These are phyloP conservation scores for Penicillium cataractarum DNA, from an alignment of 495 filamentous ascomycete species.

Conservation along the genomic window DNA sequence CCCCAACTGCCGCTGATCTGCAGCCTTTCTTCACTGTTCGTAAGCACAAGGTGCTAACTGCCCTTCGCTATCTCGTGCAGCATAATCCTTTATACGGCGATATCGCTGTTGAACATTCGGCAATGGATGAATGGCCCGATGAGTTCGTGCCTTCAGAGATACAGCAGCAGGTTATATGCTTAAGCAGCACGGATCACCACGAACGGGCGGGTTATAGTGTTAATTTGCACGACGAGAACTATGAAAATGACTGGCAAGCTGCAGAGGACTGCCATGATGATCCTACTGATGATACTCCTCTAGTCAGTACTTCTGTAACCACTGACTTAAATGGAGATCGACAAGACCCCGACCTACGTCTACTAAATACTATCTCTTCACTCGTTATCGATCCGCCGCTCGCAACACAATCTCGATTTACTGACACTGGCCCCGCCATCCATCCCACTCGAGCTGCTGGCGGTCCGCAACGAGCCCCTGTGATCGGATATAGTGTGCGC, in stretches of 20 bases:
- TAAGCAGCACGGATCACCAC: background rate
- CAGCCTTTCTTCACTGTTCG: conserved; percentile 11
- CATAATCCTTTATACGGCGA: conserved; percentile 16
- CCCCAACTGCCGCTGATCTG: conserved; percentile 1
- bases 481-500: conserved; percentile 11
- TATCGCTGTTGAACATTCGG: background rate
- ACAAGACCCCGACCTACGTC: conserved; percentile 15
- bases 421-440: background rate
- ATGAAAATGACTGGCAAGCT: conserved; percentile 14
- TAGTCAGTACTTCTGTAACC: conserved; percentile 12
- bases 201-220: conserved; percentile 15
- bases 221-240: conserved; percentile 1
- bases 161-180: background rate
- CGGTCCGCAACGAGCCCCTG: background rate
- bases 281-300: background rate
- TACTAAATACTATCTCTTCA: conserved; percentile 8
- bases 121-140: background rate
- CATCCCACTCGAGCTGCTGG: background rate
- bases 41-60: conserved; percentile 12
- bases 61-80: conserved; percentile 15
- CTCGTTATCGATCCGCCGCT: background rate
- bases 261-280: background rate
- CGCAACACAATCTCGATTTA: background rate
- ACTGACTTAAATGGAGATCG: conserved; percentile 23
- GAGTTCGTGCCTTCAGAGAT: background rate